Evolutionary conservation across 1,139 yeast genomes (phyloP).

Genomic region (Geotrichum bryndzae): DNA sequence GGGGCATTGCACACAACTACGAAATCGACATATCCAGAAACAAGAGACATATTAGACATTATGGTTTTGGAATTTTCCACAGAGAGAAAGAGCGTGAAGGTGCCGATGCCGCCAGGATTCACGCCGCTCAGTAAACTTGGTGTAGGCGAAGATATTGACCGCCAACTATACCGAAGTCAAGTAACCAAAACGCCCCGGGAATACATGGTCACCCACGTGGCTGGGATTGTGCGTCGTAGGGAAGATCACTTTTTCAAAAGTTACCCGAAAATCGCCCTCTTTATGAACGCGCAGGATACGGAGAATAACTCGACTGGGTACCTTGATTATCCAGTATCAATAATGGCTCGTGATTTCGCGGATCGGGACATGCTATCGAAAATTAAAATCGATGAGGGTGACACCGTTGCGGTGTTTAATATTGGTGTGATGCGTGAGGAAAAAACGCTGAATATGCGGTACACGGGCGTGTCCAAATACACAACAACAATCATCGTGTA

Average conservation of each 20-base stretch:
- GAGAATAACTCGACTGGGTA: conserved; percentile 1
- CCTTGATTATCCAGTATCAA: conserved; percentile 7
- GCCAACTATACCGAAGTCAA: neutral
- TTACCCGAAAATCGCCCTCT: neutral
- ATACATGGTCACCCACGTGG: conserved; percentile 2
- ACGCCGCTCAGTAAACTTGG: neutral
- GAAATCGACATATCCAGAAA: neutral
- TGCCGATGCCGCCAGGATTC: neutral
- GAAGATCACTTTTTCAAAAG: neutral
- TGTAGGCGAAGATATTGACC: neutral
- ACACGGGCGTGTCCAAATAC: neutral
- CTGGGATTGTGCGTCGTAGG: conserved; percentile 8
- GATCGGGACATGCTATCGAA: neutral
- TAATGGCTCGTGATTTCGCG: neutral
- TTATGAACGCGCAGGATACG: conserved; percentile 9
- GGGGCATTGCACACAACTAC: neutral
- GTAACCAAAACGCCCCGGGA: neutral
- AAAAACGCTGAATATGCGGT: neutral
- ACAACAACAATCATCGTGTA: neutral
- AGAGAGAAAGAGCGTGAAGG: neutral
- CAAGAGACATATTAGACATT: neutral
- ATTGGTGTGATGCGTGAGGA: neutral
- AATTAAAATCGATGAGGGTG: conserved; percentile 8
- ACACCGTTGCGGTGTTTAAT: conserved; percentile 2
- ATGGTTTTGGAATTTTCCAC: neutral